Evolutionary conservation across 805 yeast genomes (phyloP).

Genomic region (Ascoidea rubescens): DNA sequence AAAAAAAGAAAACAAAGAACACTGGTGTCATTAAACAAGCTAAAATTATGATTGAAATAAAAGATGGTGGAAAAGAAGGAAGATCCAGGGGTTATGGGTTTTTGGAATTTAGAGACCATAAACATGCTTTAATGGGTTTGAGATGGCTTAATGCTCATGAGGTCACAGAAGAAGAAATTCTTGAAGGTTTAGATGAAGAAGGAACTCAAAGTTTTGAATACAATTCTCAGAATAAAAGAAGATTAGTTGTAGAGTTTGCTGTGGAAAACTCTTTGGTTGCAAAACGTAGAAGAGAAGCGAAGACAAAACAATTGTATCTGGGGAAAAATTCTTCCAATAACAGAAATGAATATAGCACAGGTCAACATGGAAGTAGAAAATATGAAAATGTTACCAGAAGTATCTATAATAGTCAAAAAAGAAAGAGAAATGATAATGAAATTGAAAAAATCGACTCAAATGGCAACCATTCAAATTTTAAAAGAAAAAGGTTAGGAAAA

Average conservation of each 20-base stretch:
- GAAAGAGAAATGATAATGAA: neutral
- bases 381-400: neutral
- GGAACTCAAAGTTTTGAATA: constrained; percentile 34
- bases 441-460: too few species aligned
- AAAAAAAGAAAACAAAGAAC: constrained; percentile 51
- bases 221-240: constrained; percentile 34
- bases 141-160: constrained; percentile 95
- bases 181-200: constrained; percentile 57
- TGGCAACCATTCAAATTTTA: too few species aligned
- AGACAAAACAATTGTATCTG: neutral
- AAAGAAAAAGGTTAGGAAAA: neutral
- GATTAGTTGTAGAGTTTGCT: constrained; percentile 88
- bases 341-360: too few species aligned
- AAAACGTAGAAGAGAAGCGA: constrained; percentile 72
- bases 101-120: constrained; percentile 85
- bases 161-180: constrained; percentile 56
- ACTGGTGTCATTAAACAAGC: constrained; percentile 90
- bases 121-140: constrained; percentile 85
- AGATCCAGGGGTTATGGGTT: constrained; percentile 96
- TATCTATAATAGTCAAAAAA: neutral
- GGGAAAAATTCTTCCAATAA: too few species aligned
- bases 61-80: constrained; percentile 76
- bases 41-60: constrained; percentile 84
- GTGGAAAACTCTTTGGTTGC: constrained; percentile 90
- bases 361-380: too few species aligned